phyloP scores from a whole-genome alignment of 2,329 filamentous ascomycete species.

The Colletotrichum sp. region DNA sequence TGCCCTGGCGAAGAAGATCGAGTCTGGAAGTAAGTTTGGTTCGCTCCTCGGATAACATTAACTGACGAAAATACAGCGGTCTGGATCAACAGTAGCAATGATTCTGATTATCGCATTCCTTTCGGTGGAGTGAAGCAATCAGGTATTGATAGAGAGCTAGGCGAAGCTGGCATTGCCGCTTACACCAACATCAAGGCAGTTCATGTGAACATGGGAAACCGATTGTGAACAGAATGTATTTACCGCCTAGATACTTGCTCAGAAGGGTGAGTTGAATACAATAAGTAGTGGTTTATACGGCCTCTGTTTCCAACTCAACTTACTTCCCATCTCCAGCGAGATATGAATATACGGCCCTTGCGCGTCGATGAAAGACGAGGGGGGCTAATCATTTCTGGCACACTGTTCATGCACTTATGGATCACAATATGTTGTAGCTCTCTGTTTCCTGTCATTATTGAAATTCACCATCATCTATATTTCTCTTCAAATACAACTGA shows the following conservation, averaged over 20 bases:
- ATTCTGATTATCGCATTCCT: neutral
- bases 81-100: neutral
- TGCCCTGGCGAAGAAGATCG: neutral
- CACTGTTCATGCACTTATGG: neutral
- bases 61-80: neutral
- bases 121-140: neutral
- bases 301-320: too few species aligned
- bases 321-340: too few species aligned
- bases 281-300: neutral
- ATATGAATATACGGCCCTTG: too few species aligned
- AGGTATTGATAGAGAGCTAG: neutral
- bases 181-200: neutral
- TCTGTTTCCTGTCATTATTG: neutral
- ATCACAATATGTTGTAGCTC: neutral
- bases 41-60: neutral
- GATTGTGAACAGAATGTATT: neutral
- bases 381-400: neutral
- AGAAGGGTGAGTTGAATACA: neutral
- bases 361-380: neutral
- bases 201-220: neutral
- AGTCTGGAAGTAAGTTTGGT: neutral
- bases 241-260: neutral
- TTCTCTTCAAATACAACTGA: neutral
- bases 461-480: neutral
- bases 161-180: neutral